These are phyloP conservation scores for Colletotrichum siamense DNA, from an alignment of 2,329 filamentous ascomycete species.

Conservation along the genomic window DNA sequence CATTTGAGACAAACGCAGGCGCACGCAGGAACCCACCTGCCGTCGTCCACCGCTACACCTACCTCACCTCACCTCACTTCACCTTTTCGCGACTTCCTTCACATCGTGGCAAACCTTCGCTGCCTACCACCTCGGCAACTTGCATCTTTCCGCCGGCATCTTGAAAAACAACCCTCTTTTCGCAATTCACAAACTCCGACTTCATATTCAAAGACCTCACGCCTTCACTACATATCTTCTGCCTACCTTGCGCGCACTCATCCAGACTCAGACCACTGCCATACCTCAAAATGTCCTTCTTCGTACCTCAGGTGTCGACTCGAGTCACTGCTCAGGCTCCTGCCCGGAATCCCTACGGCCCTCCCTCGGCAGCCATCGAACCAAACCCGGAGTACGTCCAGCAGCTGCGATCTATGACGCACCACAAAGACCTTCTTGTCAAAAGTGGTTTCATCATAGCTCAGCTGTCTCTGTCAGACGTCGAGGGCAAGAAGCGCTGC, in stretches of 20 bases:
- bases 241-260: neutral
- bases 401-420: slow-evolving; percentile 24
- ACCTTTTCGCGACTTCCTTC: neutral
- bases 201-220: neutral
- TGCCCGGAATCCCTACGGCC: slow-evolving; percentile 1
- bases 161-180: neutral
- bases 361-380: slow-evolving; percentile 17
- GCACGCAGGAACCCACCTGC: neutral
- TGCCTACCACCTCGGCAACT: neutral
- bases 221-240: neutral
- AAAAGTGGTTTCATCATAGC: slow-evolving; percentile 31
- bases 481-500: slow-evolving; percentile 37
- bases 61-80: neutral
- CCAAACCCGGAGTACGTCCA: slow-evolving; percentile 24
- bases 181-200: neutral
- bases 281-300: neutral
- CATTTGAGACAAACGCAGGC: neutral
- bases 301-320: neutral
- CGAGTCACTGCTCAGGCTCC: neutral
- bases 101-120: neutral
- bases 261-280: neutral
- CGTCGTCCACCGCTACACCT: neutral
- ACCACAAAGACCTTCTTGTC: slow-evolving; percentile 23
- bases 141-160: neutral
- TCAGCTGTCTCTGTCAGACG: slow-evolving; percentile 28